Base-by-base conservation (phyloP, 148 eudicot species). In the Amaranthus cruentus region DNA sequence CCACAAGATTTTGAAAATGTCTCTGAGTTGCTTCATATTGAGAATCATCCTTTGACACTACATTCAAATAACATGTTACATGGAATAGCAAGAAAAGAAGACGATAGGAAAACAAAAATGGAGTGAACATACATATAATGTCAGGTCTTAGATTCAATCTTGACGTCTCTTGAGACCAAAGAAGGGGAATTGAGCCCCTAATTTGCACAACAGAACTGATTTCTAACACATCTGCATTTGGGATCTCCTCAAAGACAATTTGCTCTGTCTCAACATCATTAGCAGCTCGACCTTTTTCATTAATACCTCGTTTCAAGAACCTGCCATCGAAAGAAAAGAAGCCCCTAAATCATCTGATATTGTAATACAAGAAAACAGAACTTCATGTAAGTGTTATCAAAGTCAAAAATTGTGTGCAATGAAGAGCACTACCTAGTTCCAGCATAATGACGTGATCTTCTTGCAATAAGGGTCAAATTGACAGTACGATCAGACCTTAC, bases 241-340 rank as follows among this genome's bases (percentile, higher is more conserved):
- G 78, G 67, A 70, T 82, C 73, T 90, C 99, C 83, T 90, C 97
- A 82, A 85, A 83, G 49, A 90, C 91, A 66, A 96, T 92, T 80
- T 96, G 99, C 79, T 96, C 99, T 3, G 99, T 96, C 76, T 96
- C 99, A 48, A 96, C 99, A 82, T 96, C 99, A 85, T 96, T 96
- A 66, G 99, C 99, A 47, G 96, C 99, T 78, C 92, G 92, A 38
- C 99, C 99, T 81, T 96, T 90, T 69, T 88, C 91, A 83, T 96
- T 96, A 46, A 96, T 89, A 56, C 99, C 99, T 68, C 99, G 90
- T 82, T 96, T 96, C 64, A 96, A 75, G 79, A 88, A 96, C 78
- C 99, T 96, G 84, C 46, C 74, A 82, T 21, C 57, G 54, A 49
- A 77, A 74, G 56, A 28, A 28, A 28, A 28, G 48, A 47, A 68